Conservation (phyloP, 768 basidiomycete genomes). For the Russula sp. region DNA sequence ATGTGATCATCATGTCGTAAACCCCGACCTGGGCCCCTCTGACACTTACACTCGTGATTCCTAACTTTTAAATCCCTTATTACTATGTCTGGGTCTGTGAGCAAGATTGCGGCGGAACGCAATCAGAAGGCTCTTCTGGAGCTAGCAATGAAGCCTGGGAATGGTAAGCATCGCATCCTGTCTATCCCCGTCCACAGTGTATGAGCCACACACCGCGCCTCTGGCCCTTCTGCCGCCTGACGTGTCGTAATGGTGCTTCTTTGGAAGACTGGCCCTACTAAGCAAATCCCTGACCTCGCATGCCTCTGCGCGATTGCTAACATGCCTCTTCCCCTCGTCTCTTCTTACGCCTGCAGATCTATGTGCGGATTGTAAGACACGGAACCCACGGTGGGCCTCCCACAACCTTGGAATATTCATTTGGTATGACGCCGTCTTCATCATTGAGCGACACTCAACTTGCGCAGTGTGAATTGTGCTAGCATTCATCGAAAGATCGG, state of each 20-base stretch:
- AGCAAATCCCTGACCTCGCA: neutral
- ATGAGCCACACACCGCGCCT: neutral
- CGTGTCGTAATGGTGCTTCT: neutral
- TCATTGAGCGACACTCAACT: slow-evolving; percentile 13
- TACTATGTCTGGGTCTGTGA: slow-evolving; percentile 17
- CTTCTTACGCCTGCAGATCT: slow-evolving; percentile 44
- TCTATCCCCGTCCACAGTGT: neutral
- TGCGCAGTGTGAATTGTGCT: slow-evolving; percentile 72
- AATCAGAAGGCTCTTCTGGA: slow-evolving; percentile 21
- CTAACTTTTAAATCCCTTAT: neutral
- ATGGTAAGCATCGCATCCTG: slow-evolving; percentile 8
- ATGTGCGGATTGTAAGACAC: slow-evolving; percentile 90
- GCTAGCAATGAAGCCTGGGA: slow-evolving; percentile 17
- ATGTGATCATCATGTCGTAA: neutral
- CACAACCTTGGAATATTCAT: slow-evolving; percentile 86
- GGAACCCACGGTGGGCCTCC: slow-evolving; percentile 84
- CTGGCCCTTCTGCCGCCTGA: neutral
- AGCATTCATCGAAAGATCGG: slow-evolving; percentile 93
- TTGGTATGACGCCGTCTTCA: slow-evolving; percentile 44
- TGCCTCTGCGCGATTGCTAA: slow-evolving; percentile 2
- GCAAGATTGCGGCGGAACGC: slow-evolving; percentile 19
- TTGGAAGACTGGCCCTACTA: slow-evolving; percentile 1
- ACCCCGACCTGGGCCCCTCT: neutral
- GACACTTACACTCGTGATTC: neutral
- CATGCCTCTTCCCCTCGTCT: neutral